Base-by-base conservation (phyloP, 2,329 filamentous ascomycete genomes). In the Magnaporthiopsis rhizophila region DNA sequence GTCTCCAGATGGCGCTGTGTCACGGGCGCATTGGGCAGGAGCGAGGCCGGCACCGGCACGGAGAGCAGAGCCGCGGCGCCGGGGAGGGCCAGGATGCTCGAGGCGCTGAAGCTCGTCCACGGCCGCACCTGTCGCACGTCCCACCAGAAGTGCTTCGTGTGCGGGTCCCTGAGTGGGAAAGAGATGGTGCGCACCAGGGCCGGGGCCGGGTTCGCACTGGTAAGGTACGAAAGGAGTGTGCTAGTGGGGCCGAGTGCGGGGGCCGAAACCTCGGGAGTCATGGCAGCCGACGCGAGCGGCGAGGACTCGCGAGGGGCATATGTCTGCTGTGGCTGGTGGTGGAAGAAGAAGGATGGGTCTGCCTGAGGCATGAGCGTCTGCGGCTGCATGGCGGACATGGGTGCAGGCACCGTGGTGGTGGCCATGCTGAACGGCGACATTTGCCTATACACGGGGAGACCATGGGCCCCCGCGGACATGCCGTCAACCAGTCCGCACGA, bases 91-190 rank as follows among this genome's bases (percentile, higher is more conserved):
- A 89, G 82, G 73, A 97, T 88, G 65, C 88, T 86, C 64, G 82
- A 75, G 13, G 90, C 79, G 68, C 86, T 91, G 83, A 97, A 97
- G 69, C 86, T 84, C 62, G 84, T 84, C 94, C 94, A 97, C 67
- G 87, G 84, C 67, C 91, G 87, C 69, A 97, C 81, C 74, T 96
- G 94, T 69, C 94, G 90, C 65, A 96, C 84, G 72, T 98, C 94
- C 90, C 92, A 97, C 94, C 94, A 98, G 76, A 94, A 97, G 79
- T 96, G 88, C 74, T 89, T 91, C 71, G 84, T 89, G 76, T 82
- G 84, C 71, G 82, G 87, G 74, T 86, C 90, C 68, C 81, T 85
- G 71, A 81, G 80, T 68, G 78, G 87, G 73, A 89, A 88, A 66
- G 89, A 90, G 69, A 94, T 85, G 69, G 89, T 90, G 72, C 89